These are phyloP conservation scores for Helicostylum pulchrum DNA, from an alignment of 192 early-diverging fungal species.

Conservation along the genomic window DNA sequence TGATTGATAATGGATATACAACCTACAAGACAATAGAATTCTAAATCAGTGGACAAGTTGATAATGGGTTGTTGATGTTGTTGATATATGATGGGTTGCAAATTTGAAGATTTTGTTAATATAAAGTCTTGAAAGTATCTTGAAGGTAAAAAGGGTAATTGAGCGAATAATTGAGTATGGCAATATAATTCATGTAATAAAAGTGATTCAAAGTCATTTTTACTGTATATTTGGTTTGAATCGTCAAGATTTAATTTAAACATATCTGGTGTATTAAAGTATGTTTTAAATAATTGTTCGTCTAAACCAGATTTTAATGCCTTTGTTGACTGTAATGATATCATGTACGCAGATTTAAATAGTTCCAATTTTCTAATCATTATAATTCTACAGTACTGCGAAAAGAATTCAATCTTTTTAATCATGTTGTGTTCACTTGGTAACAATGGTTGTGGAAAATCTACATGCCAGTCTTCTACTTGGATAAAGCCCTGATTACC, in stretches of 20 bases:
- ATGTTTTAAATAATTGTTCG: neutral
- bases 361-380: conserved; percentile 24
- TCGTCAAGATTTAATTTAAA: conserved; percentile 2
- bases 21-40: conserved; percentile 11
- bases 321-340: neutral
- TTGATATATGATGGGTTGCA: neutral
- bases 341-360: conserved; percentile 17
- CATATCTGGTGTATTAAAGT: conserved; percentile 4
- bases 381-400: conserved; percentile 22
- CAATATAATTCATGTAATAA: conserved; percentile 16
- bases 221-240: neutral
- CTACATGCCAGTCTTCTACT: conserved; percentile 24
- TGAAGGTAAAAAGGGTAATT: conserved; percentile 22
- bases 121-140: conserved; percentile 13
- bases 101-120: neutral
- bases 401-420: conserved; percentile 15
- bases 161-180: conserved; percentile 18
- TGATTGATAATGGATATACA: conserved; percentile 9
- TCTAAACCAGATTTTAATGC: conserved; percentile 11
- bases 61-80: neutral
- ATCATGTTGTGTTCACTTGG: neutral
- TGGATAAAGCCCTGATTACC: conserved; percentile 20
- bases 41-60: neutral
- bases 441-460: conserved; percentile 18
- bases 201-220: conserved; percentile 14